A percentile compares a stretch with the other conserved stretches of the same genome.
Evolutionary conservation across 2,329 filamentous ascomycete species (phyloP).

Genomic region (Mollisiaceae sp.): DNA sequence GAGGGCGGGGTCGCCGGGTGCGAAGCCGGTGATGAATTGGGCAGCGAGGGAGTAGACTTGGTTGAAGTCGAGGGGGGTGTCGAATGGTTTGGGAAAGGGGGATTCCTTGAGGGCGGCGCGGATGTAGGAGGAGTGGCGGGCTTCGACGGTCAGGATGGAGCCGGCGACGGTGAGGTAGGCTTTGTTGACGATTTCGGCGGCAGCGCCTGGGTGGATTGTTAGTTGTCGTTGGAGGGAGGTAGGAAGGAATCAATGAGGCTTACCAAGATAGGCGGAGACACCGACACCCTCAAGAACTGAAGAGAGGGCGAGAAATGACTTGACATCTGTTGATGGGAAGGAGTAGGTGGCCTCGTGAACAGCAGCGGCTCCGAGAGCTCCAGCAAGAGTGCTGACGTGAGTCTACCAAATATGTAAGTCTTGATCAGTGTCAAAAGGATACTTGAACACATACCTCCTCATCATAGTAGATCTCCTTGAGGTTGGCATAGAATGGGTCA

Average conservation of each 20-base stretch:
- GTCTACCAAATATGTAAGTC: slow-evolving; percentile 56
- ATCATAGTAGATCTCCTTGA: slow-evolving; percentile 55
- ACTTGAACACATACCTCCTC: slow-evolving; percentile 56
- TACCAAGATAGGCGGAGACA: slow-evolving; percentile 63
- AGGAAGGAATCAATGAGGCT: not conserved
- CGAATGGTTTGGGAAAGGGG: slow-evolving; percentile 65
- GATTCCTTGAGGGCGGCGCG: slow-evolving; percentile 53
- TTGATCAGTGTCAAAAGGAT: slow-evolving; percentile 50
- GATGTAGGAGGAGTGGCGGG: slow-evolving; percentile 67
- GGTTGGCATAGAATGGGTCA: slow-evolving; percentile 59
- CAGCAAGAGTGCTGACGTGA: slow-evolving; percentile 62
- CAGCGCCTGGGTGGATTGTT: slow-evolving; percentile 60
- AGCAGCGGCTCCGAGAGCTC: slow-evolving; percentile 54
- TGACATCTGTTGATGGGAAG: slow-evolving; percentile 55
- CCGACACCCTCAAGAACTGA: slow-evolving; percentile 62
- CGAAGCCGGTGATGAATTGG: slow-evolving; percentile 63
- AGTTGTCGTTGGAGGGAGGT: not conserved
- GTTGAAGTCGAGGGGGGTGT: slow-evolving; percentile 62
- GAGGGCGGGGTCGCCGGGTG: slow-evolving; percentile 55
- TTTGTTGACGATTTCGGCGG: slow-evolving; percentile 60
- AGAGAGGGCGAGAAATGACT: slow-evolving; percentile 57
- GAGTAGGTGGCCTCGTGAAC: slow-evolving; percentile 60
- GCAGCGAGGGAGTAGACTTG: slow-evolving; percentile 69
- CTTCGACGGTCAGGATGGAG: slow-evolving; percentile 67
- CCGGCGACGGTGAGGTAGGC: slow-evolving; percentile 65